Conservation (phyloP, 208 protist species). For the Novymonas esmeraldas region DNA sequence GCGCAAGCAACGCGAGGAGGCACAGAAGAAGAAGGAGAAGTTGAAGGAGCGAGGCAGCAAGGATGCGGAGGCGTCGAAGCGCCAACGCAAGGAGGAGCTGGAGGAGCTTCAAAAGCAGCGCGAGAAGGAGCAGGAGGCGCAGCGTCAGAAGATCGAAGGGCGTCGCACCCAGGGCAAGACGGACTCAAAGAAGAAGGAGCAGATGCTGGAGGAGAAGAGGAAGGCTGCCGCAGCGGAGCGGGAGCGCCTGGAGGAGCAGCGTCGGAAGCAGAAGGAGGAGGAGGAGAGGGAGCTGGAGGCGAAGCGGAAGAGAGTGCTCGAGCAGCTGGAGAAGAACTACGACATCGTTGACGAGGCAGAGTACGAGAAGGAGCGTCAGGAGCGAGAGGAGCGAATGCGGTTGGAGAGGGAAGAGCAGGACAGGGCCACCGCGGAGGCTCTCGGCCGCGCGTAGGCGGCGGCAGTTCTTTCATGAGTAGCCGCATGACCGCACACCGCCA, state of each 20-base stretch:
- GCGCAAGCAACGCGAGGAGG: constrained; percentile 35
- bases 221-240: constrained; percentile 40
- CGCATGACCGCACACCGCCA: too few relatives aligned
- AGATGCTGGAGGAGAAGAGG: constrained; percentile 37
- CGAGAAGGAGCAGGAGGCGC: constrained; percentile 37
- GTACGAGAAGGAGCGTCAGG: constrained; percentile 42
- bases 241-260: constrained; percentile 43
- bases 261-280: constrained; percentile 47
- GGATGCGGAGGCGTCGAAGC: constrained; percentile 33
- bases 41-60: constrained; percentile 23
- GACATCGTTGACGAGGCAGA: constrained; percentile 54
- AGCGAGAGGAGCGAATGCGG: constrained; percentile 30
- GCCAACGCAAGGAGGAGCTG: too few relatives aligned
- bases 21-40: constrained; percentile 23
- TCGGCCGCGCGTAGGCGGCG: constrained; percentile 18
- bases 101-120: constrained; percentile 30
- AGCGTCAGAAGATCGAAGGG: constrained; percentile 19
- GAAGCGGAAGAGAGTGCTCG: constrained; percentile 46
- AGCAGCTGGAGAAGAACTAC: constrained; percentile 65
- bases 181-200: constrained; percentile 33
- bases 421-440: constrained; percentile 19
- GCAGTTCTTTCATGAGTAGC: neutral
- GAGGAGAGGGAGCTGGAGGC: constrained; percentile 48
- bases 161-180: constrained; percentile 19
- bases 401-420: constrained; percentile 50